phyloP scores from a whole-genome alignment of 2,329 filamentous ascomycete genomes.

The Helotiales sp. region DNA sequence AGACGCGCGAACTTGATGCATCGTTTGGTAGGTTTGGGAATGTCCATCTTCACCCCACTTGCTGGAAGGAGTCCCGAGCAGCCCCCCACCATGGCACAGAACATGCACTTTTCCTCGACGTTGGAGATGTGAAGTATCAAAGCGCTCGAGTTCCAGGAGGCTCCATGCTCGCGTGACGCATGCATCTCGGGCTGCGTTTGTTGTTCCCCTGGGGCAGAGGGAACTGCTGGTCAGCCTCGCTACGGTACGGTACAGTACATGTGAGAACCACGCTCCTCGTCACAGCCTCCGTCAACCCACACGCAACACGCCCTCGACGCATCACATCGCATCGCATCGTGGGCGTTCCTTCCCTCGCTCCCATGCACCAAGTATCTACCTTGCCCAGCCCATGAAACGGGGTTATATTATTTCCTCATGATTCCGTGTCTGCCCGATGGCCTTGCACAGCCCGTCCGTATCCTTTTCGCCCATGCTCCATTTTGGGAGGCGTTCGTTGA shows the following conservation, averaged over 20 bases:
- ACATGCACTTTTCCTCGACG: background rate
- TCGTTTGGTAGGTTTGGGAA: background rate
- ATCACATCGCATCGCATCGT: background rate
- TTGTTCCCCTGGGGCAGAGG: background rate
- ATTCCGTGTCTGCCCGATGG: slow-evolving; percentile 23
- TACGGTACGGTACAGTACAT: background rate
- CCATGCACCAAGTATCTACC: background rate
- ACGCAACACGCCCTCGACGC: background rate
- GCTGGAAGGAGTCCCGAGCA: background rate
- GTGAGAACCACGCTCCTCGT: no score
- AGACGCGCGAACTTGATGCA: background rate
- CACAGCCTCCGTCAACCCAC: no score
- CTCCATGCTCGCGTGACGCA: slow-evolving; percentile 11
- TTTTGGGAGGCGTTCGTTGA: slow-evolving; percentile 4
- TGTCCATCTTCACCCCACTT: background rate
- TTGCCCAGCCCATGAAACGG: slow-evolving; percentile 10
- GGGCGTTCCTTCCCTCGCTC: background rate
- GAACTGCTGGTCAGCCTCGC: background rate
- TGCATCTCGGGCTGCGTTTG: background rate
- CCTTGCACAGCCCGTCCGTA: slow-evolving; percentile 14
- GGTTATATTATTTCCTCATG: no score
- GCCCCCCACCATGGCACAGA: no score
- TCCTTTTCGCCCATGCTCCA: slow-evolving; percentile 22
- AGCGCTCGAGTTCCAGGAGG: slow-evolving; percentile 2
- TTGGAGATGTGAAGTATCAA: no score